Evolutionary conservation across 306 rosid species (phyloP).

Genomic region (Quercus rubra): DNA sequence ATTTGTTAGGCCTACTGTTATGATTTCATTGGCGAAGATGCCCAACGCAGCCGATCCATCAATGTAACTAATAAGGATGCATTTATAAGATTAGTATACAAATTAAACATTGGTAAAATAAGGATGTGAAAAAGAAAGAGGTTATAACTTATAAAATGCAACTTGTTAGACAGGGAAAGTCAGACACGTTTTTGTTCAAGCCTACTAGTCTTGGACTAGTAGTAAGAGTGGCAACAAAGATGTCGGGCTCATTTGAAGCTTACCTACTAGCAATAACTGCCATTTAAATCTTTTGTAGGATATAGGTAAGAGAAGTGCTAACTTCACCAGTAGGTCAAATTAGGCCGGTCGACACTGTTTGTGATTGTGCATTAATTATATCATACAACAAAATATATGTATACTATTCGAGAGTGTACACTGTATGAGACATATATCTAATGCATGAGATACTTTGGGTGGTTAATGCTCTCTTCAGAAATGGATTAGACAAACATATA

Average conservation of each 20-base stretch:
- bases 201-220: neutral
- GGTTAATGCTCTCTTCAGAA: no score
- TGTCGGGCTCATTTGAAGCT: constrained; percentile 51
- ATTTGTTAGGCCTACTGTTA: constrained; percentile 41
- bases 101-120: neutral
- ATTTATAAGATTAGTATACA: constrained; percentile 3
- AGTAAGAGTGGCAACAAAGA: constrained; percentile 4
- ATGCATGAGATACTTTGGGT: no score
- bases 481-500: neutral
- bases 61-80: constrained; percentile 44
- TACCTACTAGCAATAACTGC: constrained; percentile 57
- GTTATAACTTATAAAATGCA: neutral
- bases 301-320: constrained; percentile 47
- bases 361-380: neutral
- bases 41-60: constrained; percentile 61
- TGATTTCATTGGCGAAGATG: constrained; percentile 58
- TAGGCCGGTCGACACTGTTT: neutral
- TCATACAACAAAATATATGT: no score
- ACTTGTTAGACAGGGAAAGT: neutral
- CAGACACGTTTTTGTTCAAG: neutral
- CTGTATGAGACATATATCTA: no score
- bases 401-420: no score
- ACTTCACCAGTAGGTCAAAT: constrained; percentile 24
- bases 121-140: neutral
- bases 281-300: constrained; percentile 53